A percentile compares a stretch with the other conserved stretches of the same genome.
These are phyloP conservation scores for Auriculariales sp. DNA, from an alignment of 768 basidiomycete species.

Conservation along the genomic window DNA sequence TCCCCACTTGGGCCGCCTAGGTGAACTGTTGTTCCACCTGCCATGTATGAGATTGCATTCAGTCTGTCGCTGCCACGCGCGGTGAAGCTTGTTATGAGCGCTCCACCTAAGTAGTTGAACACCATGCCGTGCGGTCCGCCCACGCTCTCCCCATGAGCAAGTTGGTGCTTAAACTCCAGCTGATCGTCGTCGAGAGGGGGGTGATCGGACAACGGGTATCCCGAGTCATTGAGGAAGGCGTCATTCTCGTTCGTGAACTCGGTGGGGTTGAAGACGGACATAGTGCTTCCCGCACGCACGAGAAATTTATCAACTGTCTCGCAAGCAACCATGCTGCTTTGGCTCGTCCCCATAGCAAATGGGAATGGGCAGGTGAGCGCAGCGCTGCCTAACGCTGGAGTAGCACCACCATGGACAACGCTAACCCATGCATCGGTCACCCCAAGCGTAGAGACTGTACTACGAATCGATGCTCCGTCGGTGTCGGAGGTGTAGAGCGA, in stretches of 20 bases:
- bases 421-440: conserved; percentile 20
- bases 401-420: conserved; percentile 12
- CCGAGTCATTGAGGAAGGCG: conserved; percentile 17
- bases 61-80: conserved; percentile 18
- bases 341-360: too few species aligned
- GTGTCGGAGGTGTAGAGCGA: conserved; percentile 18
- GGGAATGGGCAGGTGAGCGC: conserved; percentile 18
- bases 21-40: conserved; percentile 10
- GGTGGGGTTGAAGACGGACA: conserved; percentile 12
- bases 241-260: conserved; percentile 20
- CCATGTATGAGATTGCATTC: conserved; percentile 18
- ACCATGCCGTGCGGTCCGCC: conserved; percentile 20
- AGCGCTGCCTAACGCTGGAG: conserved; percentile 15
- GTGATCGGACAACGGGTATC: conserved; percentile 21
- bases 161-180: conserved; percentile 19
- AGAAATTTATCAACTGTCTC: conserved; percentile 25
- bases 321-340: conserved; percentile 17
- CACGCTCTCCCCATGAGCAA: conserved; percentile 19
- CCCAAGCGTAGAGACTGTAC: conserved; percentile 12
- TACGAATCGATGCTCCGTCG: conserved; percentile 14
- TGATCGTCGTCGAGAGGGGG: conserved; percentile 16
- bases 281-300: conserved; percentile 13
- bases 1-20: conserved; percentile 23
- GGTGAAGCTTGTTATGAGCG: conserved; percentile 17
- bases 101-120: conserved; percentile 16